Percentiles rank a stretch among this genome's conserved stretches.
These are phyloP conservation scores for Colletotrichum eleusines DNA, from an alignment of 2,329 filamentous ascomycete species.

Conservation along the genomic window DNA sequence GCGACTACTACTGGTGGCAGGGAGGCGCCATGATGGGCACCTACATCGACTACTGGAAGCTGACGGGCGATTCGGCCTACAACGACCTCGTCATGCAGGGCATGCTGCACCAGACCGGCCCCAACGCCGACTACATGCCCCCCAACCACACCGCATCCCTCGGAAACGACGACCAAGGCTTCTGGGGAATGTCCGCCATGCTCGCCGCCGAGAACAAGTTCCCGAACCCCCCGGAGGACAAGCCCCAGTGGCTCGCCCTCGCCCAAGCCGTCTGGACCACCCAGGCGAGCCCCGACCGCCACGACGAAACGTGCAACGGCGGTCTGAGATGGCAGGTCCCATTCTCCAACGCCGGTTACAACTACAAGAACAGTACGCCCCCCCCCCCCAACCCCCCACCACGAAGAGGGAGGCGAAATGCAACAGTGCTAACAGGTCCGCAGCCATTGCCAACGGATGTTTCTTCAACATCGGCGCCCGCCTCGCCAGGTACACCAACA, in stretches of 20 bases:
- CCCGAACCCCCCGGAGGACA: slow-evolving; percentile 65
- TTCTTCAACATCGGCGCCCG: slow-evolving; percentile 77
- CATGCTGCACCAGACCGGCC: slow-evolving; percentile 70
- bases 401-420: neutral
- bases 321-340: slow-evolving; percentile 85
- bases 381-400: neutral
- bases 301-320: slow-evolving; percentile 73
- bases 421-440: slow-evolving; percentile 3
- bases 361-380: slow-evolving; percentile 74
- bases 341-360: slow-evolving; percentile 78
- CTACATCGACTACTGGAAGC: slow-evolving; percentile 77
- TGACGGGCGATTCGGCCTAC: slow-evolving; percentile 73
- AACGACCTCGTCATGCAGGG: slow-evolving; percentile 69
- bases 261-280: slow-evolving; percentile 79
- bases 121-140: slow-evolving; percentile 70
- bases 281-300: slow-evolving; percentile 70
- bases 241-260: slow-evolving; percentile 73
- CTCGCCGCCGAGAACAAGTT: slow-evolving; percentile 75
- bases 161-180: slow-evolving; percentile 77
- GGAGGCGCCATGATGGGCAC: slow-evolving; percentile 76
- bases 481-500: slow-evolving; percentile 77
- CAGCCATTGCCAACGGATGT: slow-evolving; percentile 70
- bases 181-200: slow-evolving; percentile 78
- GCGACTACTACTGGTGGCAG: slow-evolving; percentile 82
- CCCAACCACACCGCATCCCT: slow-evolving; percentile 68